Conservation (phyloP, 2,329 filamentous ascomycete species). For the Xylariaceae sp. region DNA sequence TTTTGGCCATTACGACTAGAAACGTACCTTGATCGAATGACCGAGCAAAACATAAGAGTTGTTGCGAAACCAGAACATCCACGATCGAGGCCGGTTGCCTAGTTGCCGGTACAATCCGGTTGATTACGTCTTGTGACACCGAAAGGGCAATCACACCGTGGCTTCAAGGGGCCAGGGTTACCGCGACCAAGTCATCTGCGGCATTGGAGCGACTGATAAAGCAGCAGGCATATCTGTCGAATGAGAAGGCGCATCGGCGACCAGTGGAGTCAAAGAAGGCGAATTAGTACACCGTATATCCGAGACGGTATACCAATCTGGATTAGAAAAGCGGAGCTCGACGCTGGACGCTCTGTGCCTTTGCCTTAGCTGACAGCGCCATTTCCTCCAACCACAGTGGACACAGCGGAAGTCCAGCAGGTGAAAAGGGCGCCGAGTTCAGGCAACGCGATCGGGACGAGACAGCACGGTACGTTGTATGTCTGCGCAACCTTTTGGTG, state of each 20-base stretch:
- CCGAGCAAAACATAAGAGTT: not conserved
- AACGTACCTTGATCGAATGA: not conserved
- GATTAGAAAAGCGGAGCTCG: slow-evolving; percentile 11
- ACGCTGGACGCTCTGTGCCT: not conserved
- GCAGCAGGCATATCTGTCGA: not conserved
- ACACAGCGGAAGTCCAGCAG: not conserved
- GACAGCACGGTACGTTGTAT: not conserved
- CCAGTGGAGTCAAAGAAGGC: slow-evolving; percentile 4
- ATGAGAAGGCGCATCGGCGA: not conserved
- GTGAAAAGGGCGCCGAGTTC: not conserved
- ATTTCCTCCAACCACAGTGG: not conserved
- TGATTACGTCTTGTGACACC: slow-evolving; percentile 9
- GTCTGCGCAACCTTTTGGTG: slow-evolving; percentile 2
- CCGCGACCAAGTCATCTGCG: not conserved
- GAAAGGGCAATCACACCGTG: not conserved
- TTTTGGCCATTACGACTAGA: not conserved
- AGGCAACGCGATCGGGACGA: not conserved
- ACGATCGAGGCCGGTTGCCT: not conserved
- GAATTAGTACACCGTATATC: not conserved
- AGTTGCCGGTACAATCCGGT: not conserved
- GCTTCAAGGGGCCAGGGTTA: not conserved
- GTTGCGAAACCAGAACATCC: not conserved
- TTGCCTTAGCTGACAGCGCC: not conserved
- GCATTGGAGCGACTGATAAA: not conserved
- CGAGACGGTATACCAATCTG: slow-evolving; percentile 3